Evolutionary conservation across 176 grass and related monocot species (phyloP).

Genomic region (Avena sativa): DNA sequence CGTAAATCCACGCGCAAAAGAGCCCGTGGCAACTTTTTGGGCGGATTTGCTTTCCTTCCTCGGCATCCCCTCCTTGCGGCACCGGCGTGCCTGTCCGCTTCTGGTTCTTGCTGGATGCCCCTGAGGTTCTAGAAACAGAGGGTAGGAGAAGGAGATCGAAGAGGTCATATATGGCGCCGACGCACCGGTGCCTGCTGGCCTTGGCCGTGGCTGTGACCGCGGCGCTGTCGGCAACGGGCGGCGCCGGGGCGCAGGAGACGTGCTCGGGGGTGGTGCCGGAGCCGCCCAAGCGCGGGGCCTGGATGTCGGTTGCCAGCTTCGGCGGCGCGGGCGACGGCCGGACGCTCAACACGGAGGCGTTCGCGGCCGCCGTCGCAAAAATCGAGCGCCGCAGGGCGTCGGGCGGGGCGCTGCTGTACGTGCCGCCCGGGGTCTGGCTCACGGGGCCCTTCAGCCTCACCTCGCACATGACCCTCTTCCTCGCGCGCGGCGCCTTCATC

Average conservation of each 20-base stretch:
- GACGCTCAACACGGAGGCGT: slow-evolving; percentile 66
- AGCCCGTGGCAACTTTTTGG: neutral
- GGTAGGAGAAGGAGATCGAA: neutral
- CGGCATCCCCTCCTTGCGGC: neutral
- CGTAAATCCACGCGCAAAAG: slow-evolving; percentile 55
- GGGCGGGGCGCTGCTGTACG: slow-evolving; percentile 70
- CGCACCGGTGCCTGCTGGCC: neutral
- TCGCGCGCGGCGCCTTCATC: slow-evolving; percentile 71
- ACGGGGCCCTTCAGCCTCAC: slow-evolving; percentile 90
- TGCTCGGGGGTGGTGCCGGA: slow-evolving; percentile 56
- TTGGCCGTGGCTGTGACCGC: neutral
- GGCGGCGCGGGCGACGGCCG: slow-evolving; percentile 67
- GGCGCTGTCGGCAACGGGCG: neutral
- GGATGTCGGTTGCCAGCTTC: slow-evolving; percentile 75
- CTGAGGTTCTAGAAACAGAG: neutral
- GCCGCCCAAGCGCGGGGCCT: slow-evolving; percentile 55
- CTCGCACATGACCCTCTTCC: slow-evolving; percentile 87
- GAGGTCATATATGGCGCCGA: neutral
- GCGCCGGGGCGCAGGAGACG: slow-evolving; percentile 49
- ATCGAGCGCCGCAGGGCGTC: slow-evolving; percentile 51
- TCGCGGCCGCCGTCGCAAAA: slow-evolving; percentile 50
- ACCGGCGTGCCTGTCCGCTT: neutral
- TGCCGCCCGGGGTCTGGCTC: slow-evolving; percentile 79
- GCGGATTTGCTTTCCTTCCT: neutral
- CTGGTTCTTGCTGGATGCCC: neutral